Percentiles rank a stretch among this genome's conserved stretches.
Conservation (phyloP, 2,329 filamentous ascomycete genomes). For the Colletotrichum godetiae region DNA sequence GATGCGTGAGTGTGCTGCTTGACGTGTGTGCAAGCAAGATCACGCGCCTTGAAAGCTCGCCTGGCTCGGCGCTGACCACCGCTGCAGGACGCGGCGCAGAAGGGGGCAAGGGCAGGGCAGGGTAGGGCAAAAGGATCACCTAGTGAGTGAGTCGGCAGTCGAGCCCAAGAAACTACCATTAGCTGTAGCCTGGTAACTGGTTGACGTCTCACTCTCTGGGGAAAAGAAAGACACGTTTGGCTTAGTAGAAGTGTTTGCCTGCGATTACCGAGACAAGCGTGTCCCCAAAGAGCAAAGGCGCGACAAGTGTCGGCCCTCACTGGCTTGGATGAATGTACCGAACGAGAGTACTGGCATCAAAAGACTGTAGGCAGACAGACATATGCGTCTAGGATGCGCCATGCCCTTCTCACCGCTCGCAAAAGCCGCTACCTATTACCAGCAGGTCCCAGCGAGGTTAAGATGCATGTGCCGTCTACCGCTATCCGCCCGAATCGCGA, state of each 20-base stretch:
- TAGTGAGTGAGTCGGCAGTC: too few relatives aligned
- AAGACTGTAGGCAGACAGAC: neutral
- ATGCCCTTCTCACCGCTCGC: constrained; percentile 5
- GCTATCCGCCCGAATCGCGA: neutral
- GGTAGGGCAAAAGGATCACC: neutral
- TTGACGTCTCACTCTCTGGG: neutral
- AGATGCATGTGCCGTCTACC: neutral
- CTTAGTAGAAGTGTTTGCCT: neutral
- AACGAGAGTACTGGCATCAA: neutral
- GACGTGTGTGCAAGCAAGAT: neutral
- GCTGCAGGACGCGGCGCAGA: neutral
- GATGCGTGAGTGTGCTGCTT: neutral
- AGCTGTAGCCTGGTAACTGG: neutral
- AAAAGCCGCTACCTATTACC: neutral
- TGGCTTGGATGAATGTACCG: neutral
- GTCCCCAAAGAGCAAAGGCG: neutral
- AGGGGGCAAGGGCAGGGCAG: neutral
- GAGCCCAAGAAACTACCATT: neutral
- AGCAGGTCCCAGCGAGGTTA: neutral
- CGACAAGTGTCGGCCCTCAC: neutral
- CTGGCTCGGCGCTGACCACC: neutral
- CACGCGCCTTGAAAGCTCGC: neutral
- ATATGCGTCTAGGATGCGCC: neutral
- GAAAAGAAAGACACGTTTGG: neutral
- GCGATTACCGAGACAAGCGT: constrained; percentile 12